Evolutionary conservation across 2,329 filamentous ascomycete genomes (phyloP), one percentile per base, ranked within the genome.

Genomic region (Aureobasidium mangrovei): DNA sequence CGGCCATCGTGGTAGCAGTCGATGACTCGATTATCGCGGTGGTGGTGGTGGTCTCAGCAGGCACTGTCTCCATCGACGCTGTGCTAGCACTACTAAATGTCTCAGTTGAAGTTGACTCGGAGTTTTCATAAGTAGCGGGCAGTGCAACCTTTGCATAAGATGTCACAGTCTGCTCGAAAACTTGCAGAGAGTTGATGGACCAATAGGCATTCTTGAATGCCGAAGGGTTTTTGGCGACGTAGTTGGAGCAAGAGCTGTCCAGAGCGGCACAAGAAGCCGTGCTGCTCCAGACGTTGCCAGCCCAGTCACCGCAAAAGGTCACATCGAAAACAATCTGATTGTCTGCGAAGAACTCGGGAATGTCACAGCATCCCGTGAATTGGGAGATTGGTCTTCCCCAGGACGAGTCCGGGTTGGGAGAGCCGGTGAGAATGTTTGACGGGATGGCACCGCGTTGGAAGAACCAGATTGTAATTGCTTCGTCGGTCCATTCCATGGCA

Each of bases 371-470:
- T 1, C 79, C 76, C 66, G 32, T 70, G 68, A 88, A 88, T 54
- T 85, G 81, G 0, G 83, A 82, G 4, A 80, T 60, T 0, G 84
- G 81, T 2, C 68, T 73, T 27, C 83, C 83, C 82, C 85, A 88
- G 5, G 70, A 70, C 43, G 74, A 77, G 24, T 44, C 41, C 0
- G 84, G 82, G 59, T 84, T 74, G 0, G 84, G 85, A 1, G 58
- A 63, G 36, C 59, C 60, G 29, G 59, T 62, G 55, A 70, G 65
- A 58, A 86, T 77, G 60, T 67, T 67, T 3, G 55, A 41, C 0
- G 70, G 69, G 38, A 64, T 63, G 28, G 60, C 56, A 36, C 67
- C 66, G 35, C 66, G 64, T 4, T 67, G 63, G 62, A 70, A 70
- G 63, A 70, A 70, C 59, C 60, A 70, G 47, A 69, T 60, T 41